Evolutionary conservation across 352 stramenopile species (phyloP).

Genomic region (Pythium aristosporum): DNA sequence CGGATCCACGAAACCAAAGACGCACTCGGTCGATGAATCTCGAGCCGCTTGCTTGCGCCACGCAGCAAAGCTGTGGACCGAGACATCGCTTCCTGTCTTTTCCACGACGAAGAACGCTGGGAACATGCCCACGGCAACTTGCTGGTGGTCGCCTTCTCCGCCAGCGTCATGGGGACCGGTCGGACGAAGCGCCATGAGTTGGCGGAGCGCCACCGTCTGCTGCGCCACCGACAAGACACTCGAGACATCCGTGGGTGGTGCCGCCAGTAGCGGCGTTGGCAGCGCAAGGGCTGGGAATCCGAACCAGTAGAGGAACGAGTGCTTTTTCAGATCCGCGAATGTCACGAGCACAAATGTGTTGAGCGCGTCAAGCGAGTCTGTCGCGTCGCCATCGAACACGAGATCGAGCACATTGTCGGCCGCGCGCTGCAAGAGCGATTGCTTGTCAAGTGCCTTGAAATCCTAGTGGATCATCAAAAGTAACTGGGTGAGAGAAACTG

Average conservation of each 20-base stretch:
- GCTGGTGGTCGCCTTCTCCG: neutral
- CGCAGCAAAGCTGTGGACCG: slow-evolving; percentile 14
- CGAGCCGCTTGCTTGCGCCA: slow-evolving; percentile 6
- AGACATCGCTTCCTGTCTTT: slow-evolving; percentile 16
- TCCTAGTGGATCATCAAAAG: slow-evolving; percentile 34
- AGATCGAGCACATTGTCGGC: slow-evolving; percentile 40
- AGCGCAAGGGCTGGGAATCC: slow-evolving; percentile 83
- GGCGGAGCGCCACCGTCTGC: slow-evolving; percentile 39
- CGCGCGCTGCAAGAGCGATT: slow-evolving; percentile 49
- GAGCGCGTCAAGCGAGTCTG: slow-evolving; percentile 45
- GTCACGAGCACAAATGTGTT: slow-evolving; percentile 88
- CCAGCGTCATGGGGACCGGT: slow-evolving; percentile 10
- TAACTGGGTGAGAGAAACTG: neutral
- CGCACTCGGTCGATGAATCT: slow-evolving; percentile 24
- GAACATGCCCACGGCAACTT: slow-evolving; percentile 29
- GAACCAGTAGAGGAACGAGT: slow-evolving; percentile 94
- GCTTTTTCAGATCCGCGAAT: slow-evolving; percentile 93
- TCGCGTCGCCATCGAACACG: slow-evolving; percentile 21
- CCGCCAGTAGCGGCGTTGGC: slow-evolving; percentile 36
- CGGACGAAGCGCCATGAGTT: slow-evolving; percentile 43
- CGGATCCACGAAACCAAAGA: slow-evolving; percentile 90
- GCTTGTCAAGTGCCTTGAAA: slow-evolving; percentile 87
- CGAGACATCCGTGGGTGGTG: slow-evolving; percentile 24
- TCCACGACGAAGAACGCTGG: slow-evolving; percentile 77
- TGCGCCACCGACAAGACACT: slow-evolving; percentile 39